phyloP scores from a whole-genome alignment of 2,329 filamentous ascomycete species.

The Aspergillus sp. region DNA sequence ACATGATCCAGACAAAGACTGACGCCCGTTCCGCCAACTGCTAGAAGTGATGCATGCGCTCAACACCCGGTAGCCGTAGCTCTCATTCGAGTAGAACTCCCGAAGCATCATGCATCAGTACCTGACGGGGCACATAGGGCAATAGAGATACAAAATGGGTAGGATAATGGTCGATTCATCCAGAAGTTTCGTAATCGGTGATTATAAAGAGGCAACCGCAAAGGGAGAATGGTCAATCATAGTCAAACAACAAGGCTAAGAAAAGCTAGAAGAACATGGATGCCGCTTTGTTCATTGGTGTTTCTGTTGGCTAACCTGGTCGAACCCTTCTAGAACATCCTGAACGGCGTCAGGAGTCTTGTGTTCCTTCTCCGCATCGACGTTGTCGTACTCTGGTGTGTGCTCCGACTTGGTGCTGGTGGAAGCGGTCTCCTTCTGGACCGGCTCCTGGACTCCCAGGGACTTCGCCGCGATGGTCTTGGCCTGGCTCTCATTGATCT shows the following conservation, averaged over 20 bases:
- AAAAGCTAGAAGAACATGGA: not conserved
- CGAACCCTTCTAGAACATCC: slow-evolving; percentile 53
- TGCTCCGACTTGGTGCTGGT: slow-evolving; percentile 24
- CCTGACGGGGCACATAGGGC: not conserved
- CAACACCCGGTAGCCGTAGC: not conserved
- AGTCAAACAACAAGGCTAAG: slow-evolving; percentile 9
- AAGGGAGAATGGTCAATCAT: slow-evolving; percentile 3
- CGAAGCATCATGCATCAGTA: not conserved
- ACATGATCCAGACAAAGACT: slow-evolving; percentile 15
- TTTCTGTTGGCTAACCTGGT: slow-evolving; percentile 41
- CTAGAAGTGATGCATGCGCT: not conserved
- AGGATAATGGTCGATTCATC: slow-evolving; percentile 3
- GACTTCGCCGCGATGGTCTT: slow-evolving; percentile 57
- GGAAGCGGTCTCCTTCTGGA: slow-evolving; percentile 13
- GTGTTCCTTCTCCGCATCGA: slow-evolving; percentile 17
- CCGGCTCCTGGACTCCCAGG: slow-evolving; percentile 29
- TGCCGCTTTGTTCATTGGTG: slow-evolving; percentile 21
- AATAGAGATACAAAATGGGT: slow-evolving; percentile 5
- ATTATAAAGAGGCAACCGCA: slow-evolving; percentile 4
- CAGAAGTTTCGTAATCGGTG: slow-evolving; percentile 8
- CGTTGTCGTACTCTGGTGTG: slow-evolving; percentile 26
- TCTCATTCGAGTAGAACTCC: not conserved
- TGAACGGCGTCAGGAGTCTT: slow-evolving; percentile 42
- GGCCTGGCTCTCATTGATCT: slow-evolving; percentile 79
- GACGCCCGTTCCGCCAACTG: not conserved